A percentile compares a stretch with the other conserved stretches of the same genome.
Evolutionary conservation across 169 alveolate species (phyloP).

Genomic region (Eimeria praecox): DNA sequence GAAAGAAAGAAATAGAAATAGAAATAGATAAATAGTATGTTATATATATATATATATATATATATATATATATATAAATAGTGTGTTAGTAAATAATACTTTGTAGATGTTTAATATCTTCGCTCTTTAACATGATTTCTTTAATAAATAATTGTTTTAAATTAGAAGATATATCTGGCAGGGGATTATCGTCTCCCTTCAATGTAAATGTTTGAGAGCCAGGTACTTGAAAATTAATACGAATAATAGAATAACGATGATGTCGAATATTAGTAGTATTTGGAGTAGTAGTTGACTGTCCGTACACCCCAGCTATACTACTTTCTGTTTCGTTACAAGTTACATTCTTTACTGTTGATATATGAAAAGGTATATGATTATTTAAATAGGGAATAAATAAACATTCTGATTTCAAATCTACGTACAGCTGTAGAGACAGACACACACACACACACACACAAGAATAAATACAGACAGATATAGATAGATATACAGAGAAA

Average conservation of each 20-base stretch:
- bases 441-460: background rate
- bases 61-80: too few relatives aligned
- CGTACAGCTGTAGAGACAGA: constrained; percentile 68
- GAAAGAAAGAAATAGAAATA: too few relatives aligned
- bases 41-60: too few relatives aligned
- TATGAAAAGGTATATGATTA: constrained; percentile 79
- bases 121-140: constrained; percentile 96
- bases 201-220: constrained; percentile 74
- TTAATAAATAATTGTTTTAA: constrained; percentile 91
- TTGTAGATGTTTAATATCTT: constrained; percentile 92
- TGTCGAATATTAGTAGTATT: too few relatives aligned
- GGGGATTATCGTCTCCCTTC: constrained; percentile 78
- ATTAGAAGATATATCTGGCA: constrained; percentile 73
- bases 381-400: constrained; percentile 79
- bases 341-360: constrained; percentile 82
- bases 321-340: constrained; percentile 69
- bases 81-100: constrained; percentile 8
- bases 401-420: constrained; percentile 76
- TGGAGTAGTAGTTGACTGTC: background rate
- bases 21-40: too few relatives aligned
- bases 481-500: too few relatives aligned
- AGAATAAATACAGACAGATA: too few relatives aligned
- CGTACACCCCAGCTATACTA: background rate
- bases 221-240: constrained; percentile 82
- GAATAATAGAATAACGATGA: background rate